Percentiles rank a stretch among this genome's conserved stretches.
Conservation (phyloP, 2,329 filamentous ascomycete species). For the Lachnellula arida region DNA sequence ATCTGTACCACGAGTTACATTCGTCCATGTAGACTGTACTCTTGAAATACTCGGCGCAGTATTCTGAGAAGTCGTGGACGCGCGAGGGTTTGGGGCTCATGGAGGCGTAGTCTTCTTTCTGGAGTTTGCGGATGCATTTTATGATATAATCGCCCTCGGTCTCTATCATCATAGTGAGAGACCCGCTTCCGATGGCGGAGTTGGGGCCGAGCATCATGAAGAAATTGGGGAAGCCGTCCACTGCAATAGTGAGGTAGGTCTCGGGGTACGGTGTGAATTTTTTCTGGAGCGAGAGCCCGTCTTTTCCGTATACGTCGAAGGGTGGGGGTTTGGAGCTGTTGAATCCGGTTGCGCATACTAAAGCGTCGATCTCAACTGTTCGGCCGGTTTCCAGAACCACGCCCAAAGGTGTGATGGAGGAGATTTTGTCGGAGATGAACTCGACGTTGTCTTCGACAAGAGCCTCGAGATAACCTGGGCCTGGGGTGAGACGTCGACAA, state of each 20-base stretch:
- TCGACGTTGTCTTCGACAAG: conserved; percentile 35
- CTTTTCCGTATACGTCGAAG: conserved; percentile 25
- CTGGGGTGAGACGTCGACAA: conserved; percentile 39
- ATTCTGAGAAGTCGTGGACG: conserved; percentile 47
- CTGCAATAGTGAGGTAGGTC: conserved; percentile 26
- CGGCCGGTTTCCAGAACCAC: conserved; percentile 30
- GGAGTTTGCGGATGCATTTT: conserved; percentile 31
- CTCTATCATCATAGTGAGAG: conserved; percentile 26
- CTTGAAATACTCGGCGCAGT: conserved; percentile 47
- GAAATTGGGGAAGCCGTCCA: conserved; percentile 28
- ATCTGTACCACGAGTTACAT: conserved; percentile 30
- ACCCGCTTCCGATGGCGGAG: conserved; percentile 22
- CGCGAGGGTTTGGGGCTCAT: conserved; percentile 43
- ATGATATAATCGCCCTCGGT: conserved; percentile 25
- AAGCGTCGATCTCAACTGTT: conserved; percentile 32
- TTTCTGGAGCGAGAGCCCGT: conserved; percentile 18
- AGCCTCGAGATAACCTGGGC: conserved; percentile 38
- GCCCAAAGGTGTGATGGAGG: conserved; percentile 35
- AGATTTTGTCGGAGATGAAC: conserved; percentile 42
- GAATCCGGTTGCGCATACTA: conserved; percentile 37
- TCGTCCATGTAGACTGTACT: conserved; percentile 46
- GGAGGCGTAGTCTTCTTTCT: conserved; percentile 43
- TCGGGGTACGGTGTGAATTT: conserved; percentile 29
- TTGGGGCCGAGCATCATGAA: conserved; percentile 31
- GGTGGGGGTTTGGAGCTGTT: conserved; percentile 26